Base-by-base conservation (phyloP, 768 basidiomycete genomes). In the Lactifluus pinguis region DNA sequence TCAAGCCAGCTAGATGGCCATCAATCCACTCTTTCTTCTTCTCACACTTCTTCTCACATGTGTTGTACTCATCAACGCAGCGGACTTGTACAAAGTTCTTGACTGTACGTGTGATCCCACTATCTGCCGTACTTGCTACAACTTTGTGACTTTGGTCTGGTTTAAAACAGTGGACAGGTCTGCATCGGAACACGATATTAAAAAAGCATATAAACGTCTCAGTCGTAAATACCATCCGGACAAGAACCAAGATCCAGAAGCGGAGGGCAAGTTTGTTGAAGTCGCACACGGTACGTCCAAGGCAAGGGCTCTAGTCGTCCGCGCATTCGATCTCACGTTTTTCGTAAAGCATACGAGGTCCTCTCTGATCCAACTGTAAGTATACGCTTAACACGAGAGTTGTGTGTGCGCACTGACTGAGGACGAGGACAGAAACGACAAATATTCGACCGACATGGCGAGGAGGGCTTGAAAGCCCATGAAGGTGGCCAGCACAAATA, bases 361-460 rank as follows among this genome's bases (percentile, higher is more conserved):
- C 79, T 99, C 32, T 94, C 93, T 7, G 93, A 98, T 70, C 55
- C 81, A 1, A 83, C 83, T 65, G 92, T 93, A 65, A 19, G 45
- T 25, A 47, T 15, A 45, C 44, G 15, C 9, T 21, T 8, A 54
- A 11, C 8, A 11, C 8, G 38, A 13, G 13, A n/a, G n/a, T n/a
- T 38, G 38, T 38, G 38, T 38, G 38, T 11, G 38, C 13, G 38
- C 10, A 38, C 53, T 60, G 44, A 10, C 41, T n/a, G 36, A n/a
- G 30, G 48, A 30, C 69, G 93, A 88, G 95, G 92, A 86, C 70
- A 95, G 89, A 95, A 93, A 87, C 86, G 90, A 34, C 80, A 83
- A 76, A 90, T 95, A 64, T 99, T 98, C 72, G 97, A 98, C 72
- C 81, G 86, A 60, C 86, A 94, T 75, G 95, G 95, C 62, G 93